These are phyloP conservation scores for Solanum virginianum DNA, from an alignment of 257 asterid genomes.

Conservation along the genomic window DNA sequence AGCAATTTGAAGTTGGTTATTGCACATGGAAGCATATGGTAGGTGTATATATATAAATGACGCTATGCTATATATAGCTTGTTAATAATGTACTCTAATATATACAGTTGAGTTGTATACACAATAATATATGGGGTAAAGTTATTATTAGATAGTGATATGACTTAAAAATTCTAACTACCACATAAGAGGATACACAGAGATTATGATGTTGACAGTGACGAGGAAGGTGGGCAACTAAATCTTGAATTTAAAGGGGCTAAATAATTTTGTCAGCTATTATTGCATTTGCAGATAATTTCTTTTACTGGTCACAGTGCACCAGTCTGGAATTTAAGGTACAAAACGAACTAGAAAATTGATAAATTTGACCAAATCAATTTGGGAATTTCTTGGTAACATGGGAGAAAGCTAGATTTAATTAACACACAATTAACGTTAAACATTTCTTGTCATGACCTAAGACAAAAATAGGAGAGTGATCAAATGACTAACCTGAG, in stretches of 20 bases:
- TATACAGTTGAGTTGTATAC: background rate
- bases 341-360: background rate
- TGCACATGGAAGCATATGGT: conserved; percentile 13
- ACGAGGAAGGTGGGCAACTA: background rate
- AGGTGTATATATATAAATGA: background rate
- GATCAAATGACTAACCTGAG: background rate
- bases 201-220: background rate
- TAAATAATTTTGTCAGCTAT: background rate
- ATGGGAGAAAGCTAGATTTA: background rate
- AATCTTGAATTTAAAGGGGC: background rate
- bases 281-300: background rate
- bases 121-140: background rate
- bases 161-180: background rate
- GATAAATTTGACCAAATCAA: background rate
- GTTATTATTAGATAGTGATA: background rate
- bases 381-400: background rate
- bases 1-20: background rate
- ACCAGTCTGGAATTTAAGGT: background rate
- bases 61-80: background rate
- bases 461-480: background rate
- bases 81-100: background rate
- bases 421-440: background rate
- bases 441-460: background rate
- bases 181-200: background rate
- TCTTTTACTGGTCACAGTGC: background rate